These are phyloP conservation scores for Backusella tarrabulga DNA, from an alignment of 192 early-diverging fungal species.

Conservation along the genomic window DNA sequence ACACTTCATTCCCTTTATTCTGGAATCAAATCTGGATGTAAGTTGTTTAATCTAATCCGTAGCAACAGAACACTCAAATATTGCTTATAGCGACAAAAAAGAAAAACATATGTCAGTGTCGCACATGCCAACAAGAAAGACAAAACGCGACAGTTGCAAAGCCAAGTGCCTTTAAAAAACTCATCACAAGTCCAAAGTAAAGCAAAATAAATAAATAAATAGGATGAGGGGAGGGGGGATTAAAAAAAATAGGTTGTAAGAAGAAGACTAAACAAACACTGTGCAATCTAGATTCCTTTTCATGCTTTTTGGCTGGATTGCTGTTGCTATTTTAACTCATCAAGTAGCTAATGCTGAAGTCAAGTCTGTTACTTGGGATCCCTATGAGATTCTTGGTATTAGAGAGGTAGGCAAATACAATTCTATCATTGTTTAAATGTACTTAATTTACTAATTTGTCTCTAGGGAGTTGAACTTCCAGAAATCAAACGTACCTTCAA, in stretches of 20 bases:
- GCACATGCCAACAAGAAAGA: constrained; percentile 20
- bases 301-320: constrained; percentile 63
- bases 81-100: not conserved
- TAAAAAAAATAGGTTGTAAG: no score
- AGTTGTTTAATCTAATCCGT: not conserved
- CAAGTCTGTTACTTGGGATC: constrained; percentile 74
- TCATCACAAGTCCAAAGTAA: constrained; percentile 28
- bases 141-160: constrained; percentile 11
- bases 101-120: constrained; percentile 21
- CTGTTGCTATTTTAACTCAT: constrained; percentile 65
- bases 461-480: constrained; percentile 42
- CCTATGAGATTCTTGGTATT: constrained; percentile 90
- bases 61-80: not conserved
- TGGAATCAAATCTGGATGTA: constrained; percentile 9
- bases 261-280: no score
- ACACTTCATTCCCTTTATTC: constrained; percentile 44
- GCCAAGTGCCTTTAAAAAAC: constrained; percentile 5
- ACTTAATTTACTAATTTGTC: no score
- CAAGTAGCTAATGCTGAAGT: constrained; percentile 65
- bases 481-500: constrained; percentile 73
- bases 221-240: no score
- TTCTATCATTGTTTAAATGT: not conserved
- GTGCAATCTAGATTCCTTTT: constrained; percentile 33
- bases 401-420: constrained; percentile 43
- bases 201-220: not conserved